Evolutionary conservation across 352 stramenopile species (phyloP), one percentile per base, ranked within the genome.

Genomic region (Globisporangium ultimum): DNA sequence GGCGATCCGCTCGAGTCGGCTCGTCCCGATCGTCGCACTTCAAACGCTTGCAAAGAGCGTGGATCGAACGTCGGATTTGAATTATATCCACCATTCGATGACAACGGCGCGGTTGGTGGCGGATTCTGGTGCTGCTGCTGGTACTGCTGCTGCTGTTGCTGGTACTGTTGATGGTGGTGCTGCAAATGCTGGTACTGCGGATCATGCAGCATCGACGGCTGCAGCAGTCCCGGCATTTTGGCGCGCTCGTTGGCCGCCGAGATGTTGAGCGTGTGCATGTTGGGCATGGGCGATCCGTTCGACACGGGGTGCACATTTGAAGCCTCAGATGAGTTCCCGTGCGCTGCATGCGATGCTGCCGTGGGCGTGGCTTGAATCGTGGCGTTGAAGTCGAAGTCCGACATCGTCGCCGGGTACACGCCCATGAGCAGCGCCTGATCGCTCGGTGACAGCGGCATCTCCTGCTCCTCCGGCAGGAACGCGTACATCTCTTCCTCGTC

Each of bases 401-500:
- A 70, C 49, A 88, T 69, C 54, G 77, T 75, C 49, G 74, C 55
- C 0, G 74, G 72, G 66, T 87, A 87, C 32, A 82, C 73, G 55
- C 79, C 71, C 68, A 87, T 65, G 61, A 89, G 69, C 57, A 86
- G 70, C 55, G 69, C 64, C 58, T 81, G 72, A 58, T 84, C 64
- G 52, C 85, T 76, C 17, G 76, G 62, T 24, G 72, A 84, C 7
- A 78, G 58, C 24, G 64, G 55, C 15, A 76, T 64, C 15, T 67
- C 66, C 46, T 61, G 34, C 12, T 72, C 64, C 22, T 72, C 68
- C 2, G 66, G 66, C 36, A 87, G 61, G 46, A 89, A 75, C 58
- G 78, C 74, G 58, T 87, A 89, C 55, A 89, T 70, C 53, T 87
- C 79, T 52, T 87, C 76, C 21, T 83, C 71, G 22, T 83, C 71